A percentile compares a stretch with the other conserved stretches of the same genome.
These are phyloP conservation scores for Przewalskia tangutica DNA, from an alignment of 257 asterid genomes.

Conservation along the genomic window DNA sequence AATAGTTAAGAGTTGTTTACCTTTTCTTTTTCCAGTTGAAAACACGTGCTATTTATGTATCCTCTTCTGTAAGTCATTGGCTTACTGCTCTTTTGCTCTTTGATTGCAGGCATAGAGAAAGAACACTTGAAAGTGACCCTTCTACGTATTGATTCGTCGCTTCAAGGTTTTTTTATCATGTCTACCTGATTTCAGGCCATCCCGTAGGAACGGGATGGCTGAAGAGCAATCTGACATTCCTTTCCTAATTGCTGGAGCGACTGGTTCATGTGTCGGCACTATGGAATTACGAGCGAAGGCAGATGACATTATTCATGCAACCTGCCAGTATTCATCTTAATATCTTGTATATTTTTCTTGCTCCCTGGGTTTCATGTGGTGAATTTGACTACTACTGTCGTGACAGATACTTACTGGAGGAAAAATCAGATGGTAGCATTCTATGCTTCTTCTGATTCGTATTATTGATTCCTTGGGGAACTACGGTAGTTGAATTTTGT, in stretches of 20 bases:
- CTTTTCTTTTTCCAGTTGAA: background rate
- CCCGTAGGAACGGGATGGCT: conserved; percentile 58
- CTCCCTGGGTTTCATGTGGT: conserved; percentile 8
- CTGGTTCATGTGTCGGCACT: conserved; percentile 87
- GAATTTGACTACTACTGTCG: conserved; percentile 14
- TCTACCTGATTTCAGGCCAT: conserved; percentile 93
- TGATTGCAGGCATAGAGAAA: conserved; percentile 78
- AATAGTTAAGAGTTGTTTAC: background rate
- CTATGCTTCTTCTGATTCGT: conserved; percentile 78
- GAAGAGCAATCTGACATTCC: conserved; percentile 45
- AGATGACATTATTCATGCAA: conserved; percentile 68
- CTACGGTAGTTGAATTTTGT: conserved; percentile 47
- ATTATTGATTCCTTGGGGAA: conserved; percentile 88
- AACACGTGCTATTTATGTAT: background rate
- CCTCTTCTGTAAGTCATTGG: background rate
- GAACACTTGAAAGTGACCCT: conserved; percentile 99
- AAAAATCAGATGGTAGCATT: conserved; percentile 97
- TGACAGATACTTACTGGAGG: conserved; percentile 80
- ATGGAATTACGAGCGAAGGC: conserved; percentile 79
- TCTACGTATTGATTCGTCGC: conserved; percentile 90
- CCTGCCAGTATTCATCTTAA: conserved; percentile 58
- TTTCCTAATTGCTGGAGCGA: conserved; percentile 89
- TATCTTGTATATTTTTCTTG: conserved; percentile 10
- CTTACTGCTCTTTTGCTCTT: conserved; percentile 21
- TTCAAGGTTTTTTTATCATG: conserved; percentile 95